Percentiles rank a stretch among this genome's conserved stretches.
These are phyloP conservation scores for Paramecium sexaurelia DNA, from an alignment of 73 alveolate genomes.

Conservation along the genomic window DNA sequence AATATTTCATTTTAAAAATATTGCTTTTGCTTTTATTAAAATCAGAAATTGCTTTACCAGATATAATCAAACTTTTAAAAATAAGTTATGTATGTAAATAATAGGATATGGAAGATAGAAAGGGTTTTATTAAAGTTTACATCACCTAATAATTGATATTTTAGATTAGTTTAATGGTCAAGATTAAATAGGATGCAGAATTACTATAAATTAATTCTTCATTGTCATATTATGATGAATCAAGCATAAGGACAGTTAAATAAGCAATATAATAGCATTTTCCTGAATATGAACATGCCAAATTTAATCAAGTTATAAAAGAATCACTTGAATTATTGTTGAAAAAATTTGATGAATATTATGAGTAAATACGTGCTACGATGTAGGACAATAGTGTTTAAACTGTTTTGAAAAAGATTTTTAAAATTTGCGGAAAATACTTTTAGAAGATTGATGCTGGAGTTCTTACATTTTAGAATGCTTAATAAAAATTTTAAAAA, in stretches of 20 bases:
- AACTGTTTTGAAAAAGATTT: not conserved
- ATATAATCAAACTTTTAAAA: not conserved
- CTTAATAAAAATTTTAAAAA: not conserved
- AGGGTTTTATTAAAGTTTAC: not conserved
- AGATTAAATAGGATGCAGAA: not conserved
- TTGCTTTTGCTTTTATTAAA: not conserved
- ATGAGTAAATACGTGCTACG: not conserved
- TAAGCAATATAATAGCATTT: not conserved
- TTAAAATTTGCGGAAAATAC: not conserved
- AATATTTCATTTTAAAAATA: not conserved
- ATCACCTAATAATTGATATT: not conserved
- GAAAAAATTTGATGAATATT: not conserved
- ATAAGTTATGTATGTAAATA: not conserved
- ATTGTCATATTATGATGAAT: not conserved
- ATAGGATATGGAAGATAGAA: not conserved
- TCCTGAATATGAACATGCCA: not conserved
- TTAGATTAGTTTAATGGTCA: not conserved
- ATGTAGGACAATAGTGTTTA: not conserved
- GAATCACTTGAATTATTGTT: not conserved
- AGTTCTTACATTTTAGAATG: not conserved
- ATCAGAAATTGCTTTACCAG: not conserved
- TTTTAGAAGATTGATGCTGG: not conserved
- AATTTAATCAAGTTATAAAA: not conserved
- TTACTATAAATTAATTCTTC: not conserved
- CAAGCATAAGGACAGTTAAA: not conserved